A percentile compares a stretch with the other conserved stretches of the same genome.
Conservation (phyloP, 768 basidiomycete genomes). For the Trametes coccinea region DNA sequence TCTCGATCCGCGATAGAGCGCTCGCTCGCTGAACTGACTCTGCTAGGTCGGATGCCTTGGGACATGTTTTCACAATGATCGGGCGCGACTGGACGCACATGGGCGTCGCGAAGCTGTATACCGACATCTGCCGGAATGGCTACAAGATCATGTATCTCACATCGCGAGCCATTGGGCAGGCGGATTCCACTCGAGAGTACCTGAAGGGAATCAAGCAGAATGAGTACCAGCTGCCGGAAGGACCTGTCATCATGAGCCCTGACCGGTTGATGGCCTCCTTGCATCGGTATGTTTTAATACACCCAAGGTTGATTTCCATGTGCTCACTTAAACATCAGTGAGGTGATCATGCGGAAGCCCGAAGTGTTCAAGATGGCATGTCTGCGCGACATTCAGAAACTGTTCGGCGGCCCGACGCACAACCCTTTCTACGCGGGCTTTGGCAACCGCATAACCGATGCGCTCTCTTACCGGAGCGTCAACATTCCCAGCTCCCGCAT, state of each 20-base stretch:
- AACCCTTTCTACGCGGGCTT: constrained; percentile 97
- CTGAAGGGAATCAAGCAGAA: constrained; percentile 94
- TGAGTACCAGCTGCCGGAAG: constrained; percentile 94
- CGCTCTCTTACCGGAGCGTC: constrained; percentile 95
- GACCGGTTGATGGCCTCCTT: constrained; percentile 92
- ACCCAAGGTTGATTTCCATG: too few species aligned
- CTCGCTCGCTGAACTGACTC: background rate
- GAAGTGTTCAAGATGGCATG: constrained; percentile 99
- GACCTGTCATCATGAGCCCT: constrained; percentile 98
- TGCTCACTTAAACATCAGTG: constrained; percentile 47
- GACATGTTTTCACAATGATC: constrained; percentile 96
- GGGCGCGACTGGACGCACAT: constrained; percentile 98
- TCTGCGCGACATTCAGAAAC: constrained; percentile 86
- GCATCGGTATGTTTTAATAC: constrained; percentile 65
- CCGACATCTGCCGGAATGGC: constrained; percentile 91
- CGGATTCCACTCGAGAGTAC: constrained; percentile 94
- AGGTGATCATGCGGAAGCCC: constrained; percentile 98
- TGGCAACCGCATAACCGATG: constrained; percentile 97
- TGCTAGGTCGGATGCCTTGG: constrained; percentile 87
- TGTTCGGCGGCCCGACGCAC: constrained; percentile 73
- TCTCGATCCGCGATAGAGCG: background rate
- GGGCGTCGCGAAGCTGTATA: constrained; percentile 96
- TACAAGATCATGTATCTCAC: constrained; percentile 99
- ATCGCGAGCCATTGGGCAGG: constrained; percentile 95
- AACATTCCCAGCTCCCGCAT: constrained; percentile 92